Evolutionary conservation across 768 basidiomycete genomes (phyloP), one percentile per base, ranked within the genome.

Genomic region (Xerocomellus amylosporus): DNA sequence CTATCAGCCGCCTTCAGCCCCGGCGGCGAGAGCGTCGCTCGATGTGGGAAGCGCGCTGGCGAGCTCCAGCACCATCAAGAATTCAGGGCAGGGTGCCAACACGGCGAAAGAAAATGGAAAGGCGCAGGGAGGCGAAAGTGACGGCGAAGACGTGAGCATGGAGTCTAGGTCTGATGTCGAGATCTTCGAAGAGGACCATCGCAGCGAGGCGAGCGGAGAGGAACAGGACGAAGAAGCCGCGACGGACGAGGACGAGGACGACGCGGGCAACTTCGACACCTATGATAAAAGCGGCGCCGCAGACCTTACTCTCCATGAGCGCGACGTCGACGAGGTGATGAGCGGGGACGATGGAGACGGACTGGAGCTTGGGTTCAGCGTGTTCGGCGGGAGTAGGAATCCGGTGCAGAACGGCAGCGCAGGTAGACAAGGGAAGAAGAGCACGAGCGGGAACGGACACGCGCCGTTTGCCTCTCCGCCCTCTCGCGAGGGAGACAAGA

Each of bases 1-100:
- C 64, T 88, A 83, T 63, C 75, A 78, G 36, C 85, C 84, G 0
- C 78, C 82, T 4, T 58, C 69, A 12, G 50, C 66, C 2, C 31
- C 30, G 8, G 42, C 28, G 5, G 34, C 26, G 15, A 55, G 20
- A 19, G 17, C 22, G 7, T 40, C 51, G 3, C 34, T 58, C 7
- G 57, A 55, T 17, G 39, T 37, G 36, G 54, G 41, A 10, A 49
- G 51, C 8, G 42, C 28, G 10, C 45, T 53, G 31, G 53, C 39
- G 10, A 43, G 34, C 8, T 44, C 55, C 8, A 38, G 47, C 39
- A 10, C 26, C 2, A 17, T 33, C 31, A 57, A 47, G 28, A 36
- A 19, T 6, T 9, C 50, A 13, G 54, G 12, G 6, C 51, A 41
- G 17, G 33, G 5, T 8, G 7, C 13, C 12, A 10, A 13, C 19